Base-by-base conservation (phyloP, 768 basidiomycete genomes). In the Chlorophyllum brunneum region DNA sequence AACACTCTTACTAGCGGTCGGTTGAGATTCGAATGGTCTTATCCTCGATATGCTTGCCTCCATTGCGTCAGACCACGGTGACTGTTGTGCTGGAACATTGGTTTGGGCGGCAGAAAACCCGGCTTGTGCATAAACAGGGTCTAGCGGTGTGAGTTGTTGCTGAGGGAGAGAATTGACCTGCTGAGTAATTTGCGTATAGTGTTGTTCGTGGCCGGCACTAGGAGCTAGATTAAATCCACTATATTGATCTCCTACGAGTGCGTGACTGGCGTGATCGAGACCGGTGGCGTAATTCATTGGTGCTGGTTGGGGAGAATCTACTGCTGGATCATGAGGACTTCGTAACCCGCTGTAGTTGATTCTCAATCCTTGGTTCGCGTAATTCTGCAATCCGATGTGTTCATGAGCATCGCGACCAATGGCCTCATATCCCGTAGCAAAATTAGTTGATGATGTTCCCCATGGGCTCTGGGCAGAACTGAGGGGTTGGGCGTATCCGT, bases 1-100 rank as follows among this genome's bases (percentile, higher is more conserved):
- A 15, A 63, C 50, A 7, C 71, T 73, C 57, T 74, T 79, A 18
- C 59, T 56, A 6, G 66, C 58, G 20, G 74, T 73, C 7, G 78
- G 73, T 54, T 74, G 75, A n/a, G 61, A 58, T 3, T 79, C 79
- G 54, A 78, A 77, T 2, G 75, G 71, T 15, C 68, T 70, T 15
- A 69, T 66, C 6, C 73, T 70, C 54, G 65, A 68, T 13, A 61
- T 34, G 2, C 57, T 20, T 18, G 59, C 37, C 31, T 71, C 66
- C 7, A 64, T 40, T 43, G 62, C 42, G 47, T 63, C 58, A 31
- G 63, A 65, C 76, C 75, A 77, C 23, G 70, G 70, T 3, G 70
- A 38, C 18, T 69, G 49, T 65, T 68, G 38, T 11, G 23, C 11
- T 27, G 31, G 31, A 23, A 29, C 23, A 16, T 44, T 56, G 24